Conservation (phyloP, 1,284 basidiomycete genomes). For the Ceratobasidium sp. region DNA sequence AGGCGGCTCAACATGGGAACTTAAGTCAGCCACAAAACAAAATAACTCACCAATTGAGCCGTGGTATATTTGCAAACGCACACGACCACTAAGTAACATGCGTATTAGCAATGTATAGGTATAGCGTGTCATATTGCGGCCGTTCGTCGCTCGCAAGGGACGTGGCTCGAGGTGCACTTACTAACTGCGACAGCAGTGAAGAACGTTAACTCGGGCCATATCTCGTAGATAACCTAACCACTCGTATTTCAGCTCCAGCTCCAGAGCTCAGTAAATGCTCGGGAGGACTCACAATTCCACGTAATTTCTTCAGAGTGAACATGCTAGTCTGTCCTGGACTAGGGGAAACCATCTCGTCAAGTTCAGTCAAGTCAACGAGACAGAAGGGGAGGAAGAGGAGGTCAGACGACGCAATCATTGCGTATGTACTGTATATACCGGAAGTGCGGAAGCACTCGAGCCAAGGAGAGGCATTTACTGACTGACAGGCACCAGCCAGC, state of each 20-base stretch:
- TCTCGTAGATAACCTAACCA: slow-evolving; percentile 7
- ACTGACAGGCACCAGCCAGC: background rate
- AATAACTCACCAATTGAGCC: background rate
- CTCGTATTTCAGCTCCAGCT: background rate
- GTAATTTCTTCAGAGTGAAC: slow-evolving; percentile 10
- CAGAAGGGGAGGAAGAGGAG: background rate
- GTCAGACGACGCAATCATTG: background rate
- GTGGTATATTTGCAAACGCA: slow-evolving; percentile 21
- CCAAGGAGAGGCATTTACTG: no score
- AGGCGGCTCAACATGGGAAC: no score
- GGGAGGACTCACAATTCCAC: slow-evolving; percentile 21
- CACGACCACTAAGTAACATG: slow-evolving; percentile 11
- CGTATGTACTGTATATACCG: slow-evolving; percentile 1
- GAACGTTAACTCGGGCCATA: slow-evolving; percentile 34
- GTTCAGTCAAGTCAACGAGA: background rate
- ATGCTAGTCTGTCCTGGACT: background rate
- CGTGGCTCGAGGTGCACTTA: background rate
- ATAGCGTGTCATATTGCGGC: slow-evolving; percentile 13
- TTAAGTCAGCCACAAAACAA: slow-evolving; percentile 50
- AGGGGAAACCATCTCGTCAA: slow-evolving; percentile 12
- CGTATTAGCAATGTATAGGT: background rate
- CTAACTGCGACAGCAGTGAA: slow-evolving; percentile 9
- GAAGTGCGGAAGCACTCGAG: background rate
- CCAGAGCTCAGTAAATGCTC: no score
- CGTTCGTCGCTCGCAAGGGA: background rate